Conservation (phyloP, 2,329 filamentous ascomycete genomes). For the Blumeria graminis region DNA sequence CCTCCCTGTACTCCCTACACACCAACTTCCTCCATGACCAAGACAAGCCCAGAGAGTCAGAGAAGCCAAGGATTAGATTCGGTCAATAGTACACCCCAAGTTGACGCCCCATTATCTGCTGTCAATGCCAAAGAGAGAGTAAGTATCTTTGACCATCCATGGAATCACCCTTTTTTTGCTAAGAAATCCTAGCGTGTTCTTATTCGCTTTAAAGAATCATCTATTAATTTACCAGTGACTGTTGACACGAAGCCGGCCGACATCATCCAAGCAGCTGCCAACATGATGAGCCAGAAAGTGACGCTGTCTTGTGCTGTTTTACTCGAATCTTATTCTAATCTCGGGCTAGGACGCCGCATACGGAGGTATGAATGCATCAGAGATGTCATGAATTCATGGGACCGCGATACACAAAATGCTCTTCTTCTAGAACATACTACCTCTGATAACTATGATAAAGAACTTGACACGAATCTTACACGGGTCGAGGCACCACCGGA, state of each 20-base stretch:
- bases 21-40: constrained; percentile 4
- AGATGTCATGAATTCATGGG: constrained; percentile 85
- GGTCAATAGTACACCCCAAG: constrained; percentile 21
- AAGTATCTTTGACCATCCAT: constrained; percentile 15
- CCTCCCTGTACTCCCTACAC: constrained; percentile 3
- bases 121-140: constrained; percentile 59
- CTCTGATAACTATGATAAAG: constrained; percentile 26
- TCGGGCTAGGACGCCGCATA: constrained; percentile 61
- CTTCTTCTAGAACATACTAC: constrained; percentile 41
- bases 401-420: constrained; percentile 52
- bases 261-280: constrained; percentile 42
- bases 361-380: constrained; percentile 69
- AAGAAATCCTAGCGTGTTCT: constrained; percentile 31
- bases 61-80: constrained; percentile 11
- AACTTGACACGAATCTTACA: constrained; percentile 41
- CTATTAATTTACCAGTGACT: constrained; percentile 46
- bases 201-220: constrained; percentile 46
- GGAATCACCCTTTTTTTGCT: constrained; percentile 6
- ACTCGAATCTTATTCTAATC: constrained; percentile 47
- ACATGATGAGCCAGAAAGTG: constrained; percentile 37
- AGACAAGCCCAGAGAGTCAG: not conserved
- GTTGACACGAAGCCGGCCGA: constrained; percentile 53
- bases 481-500: constrained; percentile 39
- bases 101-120: constrained; percentile 57
- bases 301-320: constrained; percentile 43